Base-by-base conservation (phyloP, 768 basidiomycete species). In the Pleurotus ostreatus region DNA sequence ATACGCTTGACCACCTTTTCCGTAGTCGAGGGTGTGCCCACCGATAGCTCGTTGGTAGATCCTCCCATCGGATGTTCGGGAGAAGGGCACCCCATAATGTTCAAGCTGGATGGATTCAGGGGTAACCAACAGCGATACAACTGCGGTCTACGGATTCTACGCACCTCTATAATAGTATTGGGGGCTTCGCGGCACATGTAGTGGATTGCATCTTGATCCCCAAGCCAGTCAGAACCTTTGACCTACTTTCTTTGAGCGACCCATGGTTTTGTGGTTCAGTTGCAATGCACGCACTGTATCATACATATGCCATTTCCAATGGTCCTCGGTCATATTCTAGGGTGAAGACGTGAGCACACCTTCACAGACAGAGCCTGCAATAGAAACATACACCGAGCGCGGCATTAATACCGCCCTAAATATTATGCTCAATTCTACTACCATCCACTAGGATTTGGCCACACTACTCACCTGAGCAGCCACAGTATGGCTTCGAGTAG, bases 171-270 rank as follows among this genome's bases (percentile, higher is more conserved):
- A 60, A 97, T 94, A 38, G 90, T 89, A 69, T 85, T 79, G 48
- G 95, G 96, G 39, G 96, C 96, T 72, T 99, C 96, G 25, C 93
- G 81, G 71, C 93, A 96, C 96, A 99, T 99, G 77, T 98, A 99
- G 68, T 98, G 96, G 63, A 99, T 98, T 46, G 96, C 96, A 66
- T 99, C 96, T 74, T 94, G 94, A 77, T 99, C 96, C 72, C 96
- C 96, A 37, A 98, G 85, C 96, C 96, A 99, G 76, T 99, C 96
- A 53, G 94, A 96, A 59, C 96, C 96, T 81, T 99, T 99, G 55
- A 98, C 95, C 84, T 92, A 62, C 49, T 34, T 34, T 30, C 30
- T 9, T 11, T 34, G 3, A 34, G 30, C 30, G 30, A 34, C 30
- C 11, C 30, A 11, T 34, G 8, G 30, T 4, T 34, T 34, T 34